Base-by-base conservation (phyloP, 192 early-diverging fungal genomes). In the Chytriomyces hyalinus region DNA sequence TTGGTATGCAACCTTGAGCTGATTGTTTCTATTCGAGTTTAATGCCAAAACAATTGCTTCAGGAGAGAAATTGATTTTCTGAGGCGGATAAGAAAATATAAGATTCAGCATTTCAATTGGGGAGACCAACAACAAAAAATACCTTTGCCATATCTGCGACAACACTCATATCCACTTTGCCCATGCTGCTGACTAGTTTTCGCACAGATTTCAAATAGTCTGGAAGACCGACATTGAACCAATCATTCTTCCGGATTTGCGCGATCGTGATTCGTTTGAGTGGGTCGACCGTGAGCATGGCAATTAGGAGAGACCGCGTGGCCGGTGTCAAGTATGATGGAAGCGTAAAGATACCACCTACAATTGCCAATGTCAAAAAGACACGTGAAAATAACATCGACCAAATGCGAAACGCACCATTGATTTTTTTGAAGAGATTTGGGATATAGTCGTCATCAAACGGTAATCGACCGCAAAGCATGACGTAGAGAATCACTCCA, bases 401-500 rank as follows among this genome's bases (percentile, higher is more conserved):
- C 4, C 53, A 20, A n/a, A 57, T n/a, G 1, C 53, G 4, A n/a
- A 57, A 20, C 53, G 53, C 0, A 87, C 92, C 87, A 70, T 95
- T 96, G 82, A 99, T 99, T 80, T 99, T 99, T 80, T 95, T 95
- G 82, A 87, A 89, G 3, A 89, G 80, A 45, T 81, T 85, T 4
- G 87, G 87, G 17, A 99, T 97, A 76, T 98, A 93, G 76, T 99
- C 95, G 80, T 98, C 98, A 77, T 99, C 98, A 79, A 98, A 99
- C 2, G 98, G 98, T 17, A 98, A 87, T 44, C 93, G 90, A 6
- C 97, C 97, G 74, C 94, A 96, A 17, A 97, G 87, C 95, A 98
- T 95, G 48, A 98, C 96, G 76, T 97, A 98, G 26, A 98, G 86
- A 71, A 98, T 96, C 6, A 98, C 93, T 26, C 97, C 97, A 79